These are phyloP conservation scores for Colletotrichum noveboracense DNA, from an alignment of 2,329 filamentous ascomycete species.

Conservation along the genomic window DNA sequence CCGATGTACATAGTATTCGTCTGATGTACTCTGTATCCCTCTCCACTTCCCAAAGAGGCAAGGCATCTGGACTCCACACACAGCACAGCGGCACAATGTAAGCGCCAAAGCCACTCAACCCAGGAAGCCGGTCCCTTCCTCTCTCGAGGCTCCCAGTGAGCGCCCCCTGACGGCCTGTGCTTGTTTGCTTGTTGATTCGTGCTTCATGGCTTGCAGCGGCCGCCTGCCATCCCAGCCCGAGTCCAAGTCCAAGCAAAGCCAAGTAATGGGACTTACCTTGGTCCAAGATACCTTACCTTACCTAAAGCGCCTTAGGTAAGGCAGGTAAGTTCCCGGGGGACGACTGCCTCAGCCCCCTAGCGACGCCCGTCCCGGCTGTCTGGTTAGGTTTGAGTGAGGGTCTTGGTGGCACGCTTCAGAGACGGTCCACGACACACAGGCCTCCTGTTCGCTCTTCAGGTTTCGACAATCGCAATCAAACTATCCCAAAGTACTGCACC, in stretches of 20 bases:
- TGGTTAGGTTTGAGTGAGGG: background rate
- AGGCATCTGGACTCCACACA: background rate
- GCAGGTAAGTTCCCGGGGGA: background rate
- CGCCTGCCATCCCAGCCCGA: constrained; percentile 9
- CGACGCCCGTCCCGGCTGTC: constrained; percentile 5
- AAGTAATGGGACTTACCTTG: background rate
- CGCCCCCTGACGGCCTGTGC: constrained; percentile 8
- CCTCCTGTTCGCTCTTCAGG: background rate
- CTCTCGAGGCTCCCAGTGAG: background rate
- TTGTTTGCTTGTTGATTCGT: background rate
- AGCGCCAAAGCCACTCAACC: constrained; percentile 12
- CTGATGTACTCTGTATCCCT: background rate
- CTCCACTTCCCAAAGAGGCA: background rate
- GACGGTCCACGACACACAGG: background rate
- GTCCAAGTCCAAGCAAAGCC: constrained; percentile 1
- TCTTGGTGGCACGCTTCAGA: background rate
- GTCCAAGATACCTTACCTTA: background rate
- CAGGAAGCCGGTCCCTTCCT: background rate
- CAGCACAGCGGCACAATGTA: background rate
- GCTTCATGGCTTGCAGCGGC: background rate
- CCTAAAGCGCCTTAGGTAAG: background rate
- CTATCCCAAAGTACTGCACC: background rate
- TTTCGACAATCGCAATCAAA: background rate
- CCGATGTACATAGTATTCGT: background rate
- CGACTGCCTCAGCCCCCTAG: background rate